phyloP scores from a whole-genome alignment of 805 yeast genomes.

The Yarrowia sp. region DNA sequence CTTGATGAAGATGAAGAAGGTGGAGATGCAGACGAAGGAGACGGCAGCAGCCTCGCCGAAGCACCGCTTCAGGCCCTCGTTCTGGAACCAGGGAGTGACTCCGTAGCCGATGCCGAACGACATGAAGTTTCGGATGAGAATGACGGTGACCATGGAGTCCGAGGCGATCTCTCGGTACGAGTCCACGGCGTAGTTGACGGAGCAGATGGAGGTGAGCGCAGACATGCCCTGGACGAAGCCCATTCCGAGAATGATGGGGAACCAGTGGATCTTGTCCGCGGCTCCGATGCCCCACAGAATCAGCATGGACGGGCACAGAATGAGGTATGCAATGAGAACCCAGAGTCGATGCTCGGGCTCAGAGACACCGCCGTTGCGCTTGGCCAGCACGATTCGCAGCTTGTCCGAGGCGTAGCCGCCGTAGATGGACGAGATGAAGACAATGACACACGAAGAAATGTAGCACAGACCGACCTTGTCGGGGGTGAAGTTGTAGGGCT shows the following conservation, averaged over 20 bases:
- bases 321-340: slow-evolving; percentile 44
- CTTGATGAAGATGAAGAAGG: slow-evolving; percentile 31
- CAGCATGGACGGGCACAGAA: slow-evolving; percentile 47
- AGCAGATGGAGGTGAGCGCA: slow-evolving; percentile 46
- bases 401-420: slow-evolving; percentile 21
- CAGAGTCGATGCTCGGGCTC: slow-evolving; percentile 53
- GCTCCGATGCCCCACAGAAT: slow-evolving; percentile 57
- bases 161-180: slow-evolving; percentile 46
- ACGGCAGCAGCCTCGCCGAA: slow-evolving; percentile 34
- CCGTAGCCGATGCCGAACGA: slow-evolving; percentile 51
- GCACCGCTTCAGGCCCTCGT: slow-evolving; percentile 48
- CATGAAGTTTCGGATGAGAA: slow-evolving; percentile 51
- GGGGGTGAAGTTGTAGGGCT: slow-evolving; percentile 25
- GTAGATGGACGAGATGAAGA: slow-evolving; percentile 6
- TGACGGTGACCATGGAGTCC: slow-evolving; percentile 48
- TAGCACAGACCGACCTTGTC: slow-evolving; percentile 21
- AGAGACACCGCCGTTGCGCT: slow-evolving; percentile 44
- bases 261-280: slow-evolving; percentile 48
- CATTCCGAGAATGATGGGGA: slow-evolving; percentile 47
- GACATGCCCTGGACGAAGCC: slow-evolving; percentile 47
- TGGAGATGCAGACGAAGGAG: slow-evolving; percentile 10
- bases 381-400: slow-evolving; percentile 13
- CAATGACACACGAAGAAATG: slow-evolving; percentile 15
- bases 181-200: slow-evolving; percentile 49
- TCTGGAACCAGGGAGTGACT: slow-evolving; percentile 49